Conservation (phyloP, 768 basidiomycete species). For the Inosperma sp. region DNA sequence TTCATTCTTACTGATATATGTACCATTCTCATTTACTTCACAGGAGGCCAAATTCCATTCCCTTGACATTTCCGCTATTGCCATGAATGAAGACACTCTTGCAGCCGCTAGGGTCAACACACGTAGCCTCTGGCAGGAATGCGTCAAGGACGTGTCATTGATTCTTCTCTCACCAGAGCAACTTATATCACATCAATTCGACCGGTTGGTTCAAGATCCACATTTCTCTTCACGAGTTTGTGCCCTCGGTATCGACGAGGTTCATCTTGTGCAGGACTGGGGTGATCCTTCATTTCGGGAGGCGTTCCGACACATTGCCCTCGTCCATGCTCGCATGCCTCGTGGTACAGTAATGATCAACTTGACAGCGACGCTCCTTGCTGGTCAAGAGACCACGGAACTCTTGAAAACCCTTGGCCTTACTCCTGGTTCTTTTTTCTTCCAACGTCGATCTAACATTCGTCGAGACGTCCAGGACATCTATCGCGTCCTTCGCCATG, state of each 20-base stretch:
- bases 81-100: constrained; percentile 11
- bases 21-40: not conserved
- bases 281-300: constrained; percentile 3
- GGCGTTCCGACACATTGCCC: not conserved
- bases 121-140: constrained; percentile 11
- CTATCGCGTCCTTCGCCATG: not conserved
- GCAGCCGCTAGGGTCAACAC: not conserved
- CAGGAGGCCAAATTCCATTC: constrained; percentile 7
- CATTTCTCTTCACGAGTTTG: not conserved
- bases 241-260: constrained; percentile 13
- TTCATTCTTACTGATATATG: not conserved
- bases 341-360: not conserved
- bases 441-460: not conserved
- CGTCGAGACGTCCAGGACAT: constrained; percentile 1
- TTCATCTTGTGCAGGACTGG: constrained; percentile 6
- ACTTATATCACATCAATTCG: constrained; percentile 4
- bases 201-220: not conserved
- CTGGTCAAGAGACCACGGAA: not conserved
- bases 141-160: constrained; percentile 3
- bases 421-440: not conserved
- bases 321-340: constrained; percentile 3
- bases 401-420: not conserved
- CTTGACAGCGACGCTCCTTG: not conserved
- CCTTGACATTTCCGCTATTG: constrained; percentile 5
- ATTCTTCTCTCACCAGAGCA: constrained; percentile 11